Evolutionary conservation across 108 stramenopile species (phyloP).

Genomic region (Poteriospumella lacustris): DNA sequence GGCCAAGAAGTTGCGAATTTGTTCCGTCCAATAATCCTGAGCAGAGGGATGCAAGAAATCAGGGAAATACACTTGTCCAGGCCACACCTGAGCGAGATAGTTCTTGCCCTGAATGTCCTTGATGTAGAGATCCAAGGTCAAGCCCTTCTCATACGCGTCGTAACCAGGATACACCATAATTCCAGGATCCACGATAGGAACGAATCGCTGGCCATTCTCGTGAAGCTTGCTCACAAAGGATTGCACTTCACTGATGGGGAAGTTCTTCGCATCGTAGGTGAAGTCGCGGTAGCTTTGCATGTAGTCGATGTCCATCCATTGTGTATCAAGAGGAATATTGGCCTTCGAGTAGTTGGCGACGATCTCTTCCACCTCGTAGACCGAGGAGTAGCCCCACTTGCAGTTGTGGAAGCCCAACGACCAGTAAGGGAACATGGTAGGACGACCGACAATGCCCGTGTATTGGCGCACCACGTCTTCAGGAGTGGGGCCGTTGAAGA

Average conservation of each 20-base stretch:
- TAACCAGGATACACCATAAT: constrained; percentile 28
- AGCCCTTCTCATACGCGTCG: constrained; percentile 25
- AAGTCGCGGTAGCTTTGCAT: constrained; percentile 38
- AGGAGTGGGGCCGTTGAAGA: constrained; percentile 32
- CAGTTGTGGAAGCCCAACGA: constrained; percentile 44
- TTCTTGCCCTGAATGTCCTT: constrained; percentile 13
- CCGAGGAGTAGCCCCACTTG: constrained; percentile 35
- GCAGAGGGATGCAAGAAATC: constrained; percentile 35
- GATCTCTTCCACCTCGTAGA: constrained; percentile 20
- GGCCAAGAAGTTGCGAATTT: constrained; percentile 26
- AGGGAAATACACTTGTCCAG: constrained; percentile 35
- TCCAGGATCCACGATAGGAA: constrained; percentile 40
- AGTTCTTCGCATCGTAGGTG: constrained; percentile 23
- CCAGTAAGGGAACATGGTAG: constrained; percentile 38
- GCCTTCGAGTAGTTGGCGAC: not conserved
- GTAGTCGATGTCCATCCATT: constrained; percentile 43
- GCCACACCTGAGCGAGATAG: constrained; percentile 39
- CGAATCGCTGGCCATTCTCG: constrained; percentile 27
- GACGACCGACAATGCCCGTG: constrained; percentile 29
- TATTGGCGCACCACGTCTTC: constrained; percentile 34
- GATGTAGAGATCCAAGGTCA: constrained; percentile 13
- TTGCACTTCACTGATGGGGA: not conserved
- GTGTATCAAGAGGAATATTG: constrained; percentile 30
- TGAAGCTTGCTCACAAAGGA: constrained; percentile 18
- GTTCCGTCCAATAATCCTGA: constrained; percentile 33